Evolutionary conservation across 1,284 basidiomycete genomes (phyloP), one percentile per base, ranked within the genome.

Genomic region (Rhodotorula sp.): DNA sequence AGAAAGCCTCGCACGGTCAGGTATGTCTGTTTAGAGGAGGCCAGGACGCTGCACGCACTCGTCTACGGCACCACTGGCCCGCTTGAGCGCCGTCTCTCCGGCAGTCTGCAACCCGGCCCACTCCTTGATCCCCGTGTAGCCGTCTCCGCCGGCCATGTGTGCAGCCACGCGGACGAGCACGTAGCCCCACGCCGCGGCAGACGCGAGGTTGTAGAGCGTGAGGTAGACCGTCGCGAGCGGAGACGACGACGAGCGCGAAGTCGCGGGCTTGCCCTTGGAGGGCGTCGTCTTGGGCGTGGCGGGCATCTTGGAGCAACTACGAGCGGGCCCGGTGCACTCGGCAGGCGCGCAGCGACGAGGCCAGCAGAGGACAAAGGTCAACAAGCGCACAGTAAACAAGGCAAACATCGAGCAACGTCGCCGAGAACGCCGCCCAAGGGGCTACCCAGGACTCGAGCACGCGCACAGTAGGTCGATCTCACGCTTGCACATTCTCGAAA

Each of bases 151-250:
- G 79, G 84, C 80, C 70, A 90, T 79, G 80, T 89, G 87, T 53
- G 82, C 73, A 70, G 86, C 68, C 58, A 85, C 84, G 66, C 80
- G 77, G 77, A 84, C 73, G 77, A 95, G 88, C 71, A 95, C 82
- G 80, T 87, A 87, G 0, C 81, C 81, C 93, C 93, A 96, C 56
- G 88, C 89, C 7, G 88, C 64, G 0, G 89, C 84, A 0, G 91
- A 92, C 64, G 89, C 78, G 72, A 86, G 74, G 83, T 97, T 96
- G 86, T 93, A 97, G 1, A 83, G 81, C 68, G 91, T 77, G 3
- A 97, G 86, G 83, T 95, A 96, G n/a, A 34, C 34, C 34, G 34
- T 34, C 34, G 34, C 34, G 46, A 41, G 48, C 42, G 53, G 45
- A 58, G 59, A 25, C n/a, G 44, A 19, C 17, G 52, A 14, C 16